Base-by-base conservation (phyloP, 805 yeast species). In the Helenozyma baotianmanensis region DNA sequence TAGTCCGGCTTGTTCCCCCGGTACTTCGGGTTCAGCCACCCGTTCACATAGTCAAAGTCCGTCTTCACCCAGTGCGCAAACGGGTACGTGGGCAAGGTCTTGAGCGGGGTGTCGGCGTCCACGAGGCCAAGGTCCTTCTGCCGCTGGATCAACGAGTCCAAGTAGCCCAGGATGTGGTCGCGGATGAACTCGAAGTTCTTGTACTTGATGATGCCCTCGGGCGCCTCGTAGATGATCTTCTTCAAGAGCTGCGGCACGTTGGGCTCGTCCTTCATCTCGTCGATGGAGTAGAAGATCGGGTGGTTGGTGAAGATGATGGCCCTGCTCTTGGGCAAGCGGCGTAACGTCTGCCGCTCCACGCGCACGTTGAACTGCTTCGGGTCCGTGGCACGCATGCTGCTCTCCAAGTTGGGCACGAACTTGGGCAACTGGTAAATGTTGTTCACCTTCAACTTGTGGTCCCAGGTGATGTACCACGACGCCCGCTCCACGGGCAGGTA, bases 261-360 rank as follows among this genome's bases (percentile, higher is more conserved):
- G 1, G 85, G 77, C 42, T 82, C 94, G 14, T 85, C 95, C 45
- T 80, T 83, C 60, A 78, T 74, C 36, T 84, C 90, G 24, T 82
- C 89, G 25, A 83, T 76, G 2, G 82, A 74, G 55, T 83, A 83
- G 51, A 80, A 82, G n/a, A 80, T 67, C 4, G 88, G 89, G 51
- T 81, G 89, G 51, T 81, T 81, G 17, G 87, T 78, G 63, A 81
- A 81, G 30, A 81, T 76, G 39, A 81, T 76, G 3, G 87, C 87
- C 29, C 64, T 48, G 0, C 82, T 58, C 50, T 68, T 77, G 23
- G 89, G 88, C 33, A 81, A 64, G 48, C 81, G 67, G 50, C 87
- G 65, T 36, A 81, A 60, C 1, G 88, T 78, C 54, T 81, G 89
- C 45, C 87, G 70, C 54, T 82, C 87, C 7, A 80, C 83, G 45